Percentiles rank a stretch among this genome's conserved stretches.
Evolutionary conservation across 257 asterid genomes (phyloP).

Genomic region (Lycium ferocissimum): DNA sequence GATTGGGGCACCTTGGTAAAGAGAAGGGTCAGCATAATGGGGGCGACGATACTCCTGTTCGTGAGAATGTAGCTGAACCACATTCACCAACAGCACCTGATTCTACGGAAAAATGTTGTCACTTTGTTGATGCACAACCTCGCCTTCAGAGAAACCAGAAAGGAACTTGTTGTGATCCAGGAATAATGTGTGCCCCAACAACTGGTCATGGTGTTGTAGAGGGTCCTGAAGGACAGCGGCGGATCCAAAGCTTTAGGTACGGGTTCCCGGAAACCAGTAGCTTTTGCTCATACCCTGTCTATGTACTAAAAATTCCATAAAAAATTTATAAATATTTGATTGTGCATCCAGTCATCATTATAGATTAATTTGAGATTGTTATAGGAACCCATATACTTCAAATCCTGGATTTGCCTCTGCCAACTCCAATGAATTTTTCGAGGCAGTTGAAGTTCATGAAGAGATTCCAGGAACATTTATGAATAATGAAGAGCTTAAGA

Average conservation of each 20-base stretch:
- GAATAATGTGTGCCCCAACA: background rate
- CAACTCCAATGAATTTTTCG: background rate
- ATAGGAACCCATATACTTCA: no score
- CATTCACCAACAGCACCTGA: conserved; percentile 10
- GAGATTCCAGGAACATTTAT: background rate
- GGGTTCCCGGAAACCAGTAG: no score
- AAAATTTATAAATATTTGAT: no score
- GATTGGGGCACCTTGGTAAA: conserved; percentile 44
- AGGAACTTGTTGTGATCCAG: conserved; percentile 10
- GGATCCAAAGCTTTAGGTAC: background rate
- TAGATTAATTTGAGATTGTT: no score
- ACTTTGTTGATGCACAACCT: conserved; percentile 7
- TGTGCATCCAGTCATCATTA: no score
- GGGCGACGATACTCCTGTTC: conserved; percentile 32
- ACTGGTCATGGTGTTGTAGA: background rate
- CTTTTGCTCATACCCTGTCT: no score
- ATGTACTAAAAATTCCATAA: no score
- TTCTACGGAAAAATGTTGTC: background rate
- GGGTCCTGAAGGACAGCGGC: background rate
- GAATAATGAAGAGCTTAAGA: background rate
- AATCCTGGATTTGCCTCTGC: background rate
- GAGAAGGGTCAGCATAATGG: conserved; percentile 37
- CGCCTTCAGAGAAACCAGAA: background rate
- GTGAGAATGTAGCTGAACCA: conserved; percentile 40
- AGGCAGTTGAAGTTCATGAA: conserved; percentile 16